These are phyloP conservation scores for Acrocalymma vagum DNA, from an alignment of 2,329 filamentous ascomycete genomes.

Conservation along the genomic window DNA sequence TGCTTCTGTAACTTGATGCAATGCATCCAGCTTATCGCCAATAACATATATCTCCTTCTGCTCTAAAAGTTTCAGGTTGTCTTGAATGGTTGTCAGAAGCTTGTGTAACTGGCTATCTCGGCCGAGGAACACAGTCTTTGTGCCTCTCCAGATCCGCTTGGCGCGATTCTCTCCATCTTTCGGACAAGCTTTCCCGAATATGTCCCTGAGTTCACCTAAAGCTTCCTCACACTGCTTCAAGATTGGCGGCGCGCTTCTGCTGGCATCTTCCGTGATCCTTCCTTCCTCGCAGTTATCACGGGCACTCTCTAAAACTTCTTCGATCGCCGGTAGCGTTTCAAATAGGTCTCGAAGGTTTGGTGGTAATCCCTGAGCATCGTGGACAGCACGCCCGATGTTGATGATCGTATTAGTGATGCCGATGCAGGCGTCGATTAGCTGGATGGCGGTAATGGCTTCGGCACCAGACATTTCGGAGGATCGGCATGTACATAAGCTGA, in stretches of 20 bases:
- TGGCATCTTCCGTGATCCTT: too few relatives aligned
- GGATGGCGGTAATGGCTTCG: conserved; percentile 9
- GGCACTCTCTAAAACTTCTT: conserved; percentile 17
- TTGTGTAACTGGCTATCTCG: conserved; percentile 10
- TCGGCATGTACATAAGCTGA: conserved; percentile 7
- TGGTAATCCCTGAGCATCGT: conserved; percentile 21
- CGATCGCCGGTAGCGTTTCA: conserved; percentile 20
- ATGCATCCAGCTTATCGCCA: too few relatives aligned
- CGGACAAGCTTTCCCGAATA: conserved; percentile 7
- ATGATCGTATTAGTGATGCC: conserved; percentile 23
- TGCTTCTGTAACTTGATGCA: conserved; percentile 4
- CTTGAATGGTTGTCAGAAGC: conserved; percentile 8
- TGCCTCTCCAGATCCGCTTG: conserved; percentile 11
- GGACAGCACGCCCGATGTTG: conserved; percentile 18
- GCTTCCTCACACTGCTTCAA: conserved; percentile 3
- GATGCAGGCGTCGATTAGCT: conserved; percentile 21
- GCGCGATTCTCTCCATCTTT: too few relatives aligned
- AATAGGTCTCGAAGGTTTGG: conserved; percentile 17
- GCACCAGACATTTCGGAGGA: too few relatives aligned
- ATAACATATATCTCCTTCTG: too few relatives aligned
- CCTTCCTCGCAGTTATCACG: too few relatives aligned
- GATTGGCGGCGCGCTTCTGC: conserved; percentile 4
- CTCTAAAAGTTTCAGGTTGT: conserved; percentile 8
- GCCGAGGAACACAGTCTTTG: conserved; percentile 10
- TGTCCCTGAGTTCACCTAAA: conserved; percentile 8